Evolutionary conservation across 306 rosid genomes (phyloP), one percentile per base, ranked within the genome.

Genomic region (Purshia tridentata): DNA sequence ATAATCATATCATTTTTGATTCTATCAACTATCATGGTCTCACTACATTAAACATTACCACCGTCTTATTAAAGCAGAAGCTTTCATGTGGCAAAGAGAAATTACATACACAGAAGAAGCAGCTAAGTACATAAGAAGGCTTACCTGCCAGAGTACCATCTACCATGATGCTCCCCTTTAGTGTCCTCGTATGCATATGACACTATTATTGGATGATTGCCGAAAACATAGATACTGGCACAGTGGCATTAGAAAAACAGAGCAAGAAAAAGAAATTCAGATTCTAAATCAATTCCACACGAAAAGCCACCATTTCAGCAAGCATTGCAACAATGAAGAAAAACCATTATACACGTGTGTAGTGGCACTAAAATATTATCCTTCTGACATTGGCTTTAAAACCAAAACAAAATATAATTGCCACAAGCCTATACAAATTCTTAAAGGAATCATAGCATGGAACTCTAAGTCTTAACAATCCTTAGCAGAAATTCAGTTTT

Each of bases 121-220:
- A 8, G 74, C 72, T 52, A 8, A 45, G 57, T 12, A n/a, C 16
- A 49, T 46, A 80, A 80, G 67, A 66, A 56, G 60, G 47, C 85
- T 80, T 44, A 94, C 99, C 99, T 52, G 99, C 98, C 0, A 96
- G 98, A 81, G 99, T 95, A 60, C 99, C 98, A 12, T 91, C 98
- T 95, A 60, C 99, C 98, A 12, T 91, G 99, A 52, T 96, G 90
- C 81, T 94, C 99, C 61, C 99, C 99, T 81, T 91, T 94, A 1
- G 99, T 94, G 82, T 94, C 99, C 81, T 94, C 91, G 50, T 95
- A 95, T 44, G 99, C 99, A 77, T 95, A 95, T 16, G 99, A 95
- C 49, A 95, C 99, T 40, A 97, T 90, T 81, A 95, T 91, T 81
- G 91, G 99, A 67, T 97, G 98, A 71, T 95, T 95, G 89, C 99